Evolutionary conservation across 2,329 filamentous ascomycete species (phyloP), one percentile per base, ranked within the genome.

Genomic region (Diplodia seriata): DNA sequence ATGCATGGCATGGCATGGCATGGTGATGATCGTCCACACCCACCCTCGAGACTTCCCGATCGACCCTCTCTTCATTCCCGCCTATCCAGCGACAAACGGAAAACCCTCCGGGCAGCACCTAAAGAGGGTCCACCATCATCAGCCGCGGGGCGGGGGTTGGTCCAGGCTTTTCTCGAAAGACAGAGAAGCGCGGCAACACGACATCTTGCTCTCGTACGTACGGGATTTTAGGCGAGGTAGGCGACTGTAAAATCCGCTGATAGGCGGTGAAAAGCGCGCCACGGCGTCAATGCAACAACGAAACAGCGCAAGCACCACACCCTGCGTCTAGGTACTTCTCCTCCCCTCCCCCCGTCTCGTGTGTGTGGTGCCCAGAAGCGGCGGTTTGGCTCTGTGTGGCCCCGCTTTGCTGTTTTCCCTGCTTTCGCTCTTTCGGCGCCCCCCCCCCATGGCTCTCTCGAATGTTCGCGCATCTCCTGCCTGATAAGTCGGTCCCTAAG

Each of bases 181-280:
- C 8, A 15, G 54, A 7, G 18, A n/a, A 40, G 55, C n/a, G 26
- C 55, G 33, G 23, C 33, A 33, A 33, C 23, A 8, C 8, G 31
- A 33, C 31, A 4, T 4, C 29, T 3, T 3, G 1, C 49, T n/a
- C 15, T 49, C 43, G 20, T 20, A 18, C 20, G 23, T 43, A 15
- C 12, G 15, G 20, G 31, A 33, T 33, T 33, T 61, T 50, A 61
- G 40, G 57, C 57, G 57, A 61, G 26, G 47, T 29, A 26, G 40
- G 57, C 57, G 36, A 31, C 11, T 12, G n/a, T 12, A 15, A 5
- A 54, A 43, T 59, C 3, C 7, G 29, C 14, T 9, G 12, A 43
- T 18, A 31, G 56, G 56, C 56, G 56, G 56, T 59, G 36, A 59
- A 26, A 26, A 26, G n/a, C 7, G 33, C 7, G 33, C 31, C 9